Evolutionary conservation across 345 rosid genomes (phyloP).

Genomic region (Aquilaria malaccensis): DNA sequence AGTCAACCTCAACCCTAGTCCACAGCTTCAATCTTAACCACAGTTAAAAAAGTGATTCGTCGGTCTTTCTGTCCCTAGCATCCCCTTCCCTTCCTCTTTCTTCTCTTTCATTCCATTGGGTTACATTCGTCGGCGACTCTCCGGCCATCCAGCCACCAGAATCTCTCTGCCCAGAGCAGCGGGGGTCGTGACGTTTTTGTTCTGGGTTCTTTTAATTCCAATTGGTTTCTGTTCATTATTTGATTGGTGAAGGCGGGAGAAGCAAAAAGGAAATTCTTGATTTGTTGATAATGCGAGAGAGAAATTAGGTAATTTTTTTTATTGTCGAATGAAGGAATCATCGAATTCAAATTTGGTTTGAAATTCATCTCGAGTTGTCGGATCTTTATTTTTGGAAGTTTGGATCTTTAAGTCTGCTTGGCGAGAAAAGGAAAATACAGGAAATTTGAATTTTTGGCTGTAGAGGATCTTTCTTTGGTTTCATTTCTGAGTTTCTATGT

Average conservation of each 20-base stretch:
- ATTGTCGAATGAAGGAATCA: background rate
- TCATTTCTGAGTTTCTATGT: background rate
- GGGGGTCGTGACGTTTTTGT: slow-evolving; percentile 4
- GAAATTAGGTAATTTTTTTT: slow-evolving; percentile 1
- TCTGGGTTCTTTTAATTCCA: background rate
- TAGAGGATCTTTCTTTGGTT: background rate
- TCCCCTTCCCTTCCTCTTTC: background rate
- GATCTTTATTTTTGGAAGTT: slow-evolving; percentile 12
- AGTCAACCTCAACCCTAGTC: slow-evolving; percentile 16
- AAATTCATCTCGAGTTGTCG: too few species aligned
- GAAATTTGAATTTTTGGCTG: background rate
- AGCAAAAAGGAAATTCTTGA: background rate
- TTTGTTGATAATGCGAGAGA: slow-evolving; percentile 11
- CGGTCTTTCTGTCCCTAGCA: background rate
- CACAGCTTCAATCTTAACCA: slow-evolving; percentile 6
- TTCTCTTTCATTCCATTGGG: background rate
- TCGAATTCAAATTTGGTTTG: background rate
- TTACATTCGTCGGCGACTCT: slow-evolving; percentile 12
- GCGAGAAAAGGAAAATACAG: background rate
- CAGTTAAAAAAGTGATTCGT: slow-evolving; percentile 14
- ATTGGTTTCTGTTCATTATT: background rate
- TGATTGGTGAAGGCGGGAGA: background rate
- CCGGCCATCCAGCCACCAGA: slow-evolving; percentile 3
- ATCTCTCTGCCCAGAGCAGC: slow-evolving; percentile 4
- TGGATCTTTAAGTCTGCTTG: slow-evolving; percentile 23